These are phyloP conservation scores for Hemileccinum rubropunctum DNA, from an alignment of 768 basidiomycete genomes.

Conservation along the genomic window DNA sequence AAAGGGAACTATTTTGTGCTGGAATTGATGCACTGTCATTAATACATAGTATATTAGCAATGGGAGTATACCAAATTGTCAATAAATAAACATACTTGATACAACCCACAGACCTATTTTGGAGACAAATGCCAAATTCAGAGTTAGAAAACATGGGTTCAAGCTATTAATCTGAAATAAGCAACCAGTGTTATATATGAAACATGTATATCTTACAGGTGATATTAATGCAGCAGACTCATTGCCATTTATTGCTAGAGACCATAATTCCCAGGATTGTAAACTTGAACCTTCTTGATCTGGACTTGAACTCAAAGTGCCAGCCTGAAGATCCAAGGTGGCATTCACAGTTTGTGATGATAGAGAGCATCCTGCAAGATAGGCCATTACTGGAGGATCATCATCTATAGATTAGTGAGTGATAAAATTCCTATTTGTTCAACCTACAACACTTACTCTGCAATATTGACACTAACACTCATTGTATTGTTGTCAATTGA, in stretches of 20 bases:
- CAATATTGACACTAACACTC: background rate
- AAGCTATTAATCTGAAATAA: background rate
- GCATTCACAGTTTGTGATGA: background rate
- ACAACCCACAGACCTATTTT: background rate
- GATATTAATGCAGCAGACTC: background rate
- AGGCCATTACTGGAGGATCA: background rate
- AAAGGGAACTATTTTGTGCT: background rate
- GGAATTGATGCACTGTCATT: background rate
- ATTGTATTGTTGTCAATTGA: background rate
- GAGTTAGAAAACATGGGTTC: rapidly evolving
- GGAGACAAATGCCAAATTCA: background rate
- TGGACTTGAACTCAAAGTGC: background rate
- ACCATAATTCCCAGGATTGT: slow-evolving; percentile 9
- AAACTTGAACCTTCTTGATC: too few species aligned
- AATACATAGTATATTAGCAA: background rate
- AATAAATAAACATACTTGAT: background rate
- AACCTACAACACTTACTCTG: background rate
- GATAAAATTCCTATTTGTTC: too few species aligned
- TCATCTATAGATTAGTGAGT: background rate
- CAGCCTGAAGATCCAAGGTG: slow-evolving; percentile 3
- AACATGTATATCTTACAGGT: background rate
- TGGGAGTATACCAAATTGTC: background rate
- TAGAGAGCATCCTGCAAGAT: slow-evolving; percentile 11
- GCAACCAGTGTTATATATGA: rapidly evolving
- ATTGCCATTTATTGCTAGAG: background rate